A percentile compares a stretch with the other conserved stretches of the same genome.
phyloP scores from a whole-genome alignment of 805 yeast genomes.

The Ogataea parapolymorpha region DNA sequence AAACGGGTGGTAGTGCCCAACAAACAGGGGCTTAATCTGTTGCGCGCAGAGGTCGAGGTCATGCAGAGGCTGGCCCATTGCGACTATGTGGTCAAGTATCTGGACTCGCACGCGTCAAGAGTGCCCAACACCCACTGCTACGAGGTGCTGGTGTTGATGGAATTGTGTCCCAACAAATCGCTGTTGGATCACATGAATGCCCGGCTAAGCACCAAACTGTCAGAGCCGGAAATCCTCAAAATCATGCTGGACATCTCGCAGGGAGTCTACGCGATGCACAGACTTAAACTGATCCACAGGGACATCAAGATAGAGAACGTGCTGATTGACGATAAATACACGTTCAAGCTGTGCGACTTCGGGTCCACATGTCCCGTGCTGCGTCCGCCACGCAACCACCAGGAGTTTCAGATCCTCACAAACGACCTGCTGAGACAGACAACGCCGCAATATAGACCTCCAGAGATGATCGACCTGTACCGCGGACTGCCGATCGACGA shows the following conservation, averaged over 20 bases:
- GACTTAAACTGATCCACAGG: conserved; percentile 74
- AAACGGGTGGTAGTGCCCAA: conserved; percentile 73
- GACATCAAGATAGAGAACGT: conserved; percentile 96
- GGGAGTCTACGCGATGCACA: conserved; percentile 86
- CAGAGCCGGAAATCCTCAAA: conserved; percentile 71
- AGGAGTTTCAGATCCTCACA: conserved; percentile 70
- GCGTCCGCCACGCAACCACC: conserved; percentile 70
- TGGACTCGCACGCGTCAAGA: conserved; percentile 74
- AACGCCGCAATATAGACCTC: conserved; percentile 92
- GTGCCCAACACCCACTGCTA: conserved; percentile 47
- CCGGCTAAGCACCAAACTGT: conserved; percentile 71
- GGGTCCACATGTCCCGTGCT: conserved; percentile 79
- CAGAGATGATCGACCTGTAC: conserved; percentile 92
- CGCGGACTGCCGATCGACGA: conserved; percentile 84
- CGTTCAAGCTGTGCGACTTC: conserved; percentile 87
- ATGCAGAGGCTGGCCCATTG: conserved; percentile 63
- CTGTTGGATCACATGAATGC: conserved; percentile 90
- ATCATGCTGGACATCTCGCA: conserved; percentile 79
- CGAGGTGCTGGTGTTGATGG: conserved; percentile 92
- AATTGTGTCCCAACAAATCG: conserved; percentile 82
- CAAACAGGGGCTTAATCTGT: conserved; percentile 59
- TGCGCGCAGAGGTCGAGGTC: conserved; percentile 74
- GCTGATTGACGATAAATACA: conserved; percentile 63
- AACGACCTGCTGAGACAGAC: conserved; percentile 88
- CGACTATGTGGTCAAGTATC: conserved; percentile 61